These are phyloP conservation scores for Aspergillus aculeatus DNA, from an alignment of 2,329 filamentous ascomycete species.

Conservation along the genomic window DNA sequence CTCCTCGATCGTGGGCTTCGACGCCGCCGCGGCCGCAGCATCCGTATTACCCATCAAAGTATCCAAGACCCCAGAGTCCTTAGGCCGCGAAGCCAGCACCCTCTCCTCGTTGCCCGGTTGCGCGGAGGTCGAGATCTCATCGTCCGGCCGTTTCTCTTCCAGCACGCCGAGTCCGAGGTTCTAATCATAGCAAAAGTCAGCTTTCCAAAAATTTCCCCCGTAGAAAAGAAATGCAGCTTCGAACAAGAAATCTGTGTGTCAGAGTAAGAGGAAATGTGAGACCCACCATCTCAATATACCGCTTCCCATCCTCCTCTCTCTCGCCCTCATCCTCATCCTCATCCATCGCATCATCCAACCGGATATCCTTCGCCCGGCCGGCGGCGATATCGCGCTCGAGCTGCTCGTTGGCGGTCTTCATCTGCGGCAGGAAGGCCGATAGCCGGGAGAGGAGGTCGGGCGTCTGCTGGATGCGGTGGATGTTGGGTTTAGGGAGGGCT, in stretches of 20 bases:
- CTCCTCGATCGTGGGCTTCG: conserved; percentile 41
- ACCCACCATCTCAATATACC: conserved; percentile 47
- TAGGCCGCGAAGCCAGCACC: conserved; percentile 14
- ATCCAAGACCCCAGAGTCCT: conserved; percentile 33
- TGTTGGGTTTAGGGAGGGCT: conserved; percentile 36
- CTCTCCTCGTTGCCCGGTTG: conserved; percentile 20
- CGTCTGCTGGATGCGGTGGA: conserved; percentile 27
- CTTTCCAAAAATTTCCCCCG: neutral
- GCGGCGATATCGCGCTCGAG: conserved; percentile 40
- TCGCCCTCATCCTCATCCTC: conserved; percentile 31
- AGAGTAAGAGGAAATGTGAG: neutral
- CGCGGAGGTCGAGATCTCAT: conserved; percentile 2
- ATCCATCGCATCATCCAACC: conserved; percentile 37
- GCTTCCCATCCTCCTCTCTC: conserved; percentile 31
- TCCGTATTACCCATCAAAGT: conserved; percentile 38
- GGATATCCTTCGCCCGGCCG: conserved; percentile 30
- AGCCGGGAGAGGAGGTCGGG: conserved; percentile 38
- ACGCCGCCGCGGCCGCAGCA: conserved; percentile 17
- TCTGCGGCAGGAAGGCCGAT: conserved; percentile 42
- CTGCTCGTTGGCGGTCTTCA: conserved; percentile 45
- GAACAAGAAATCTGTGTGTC: neutral
- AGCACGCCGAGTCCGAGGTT: conserved; percentile 48
- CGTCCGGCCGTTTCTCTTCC: conserved; percentile 36
- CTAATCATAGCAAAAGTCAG: conserved; percentile 19
- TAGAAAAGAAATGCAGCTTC: neutral